phyloP scores from a whole-genome alignment of 768 basidiomycete species.

The Neoboletus subvelutipes region DNA sequence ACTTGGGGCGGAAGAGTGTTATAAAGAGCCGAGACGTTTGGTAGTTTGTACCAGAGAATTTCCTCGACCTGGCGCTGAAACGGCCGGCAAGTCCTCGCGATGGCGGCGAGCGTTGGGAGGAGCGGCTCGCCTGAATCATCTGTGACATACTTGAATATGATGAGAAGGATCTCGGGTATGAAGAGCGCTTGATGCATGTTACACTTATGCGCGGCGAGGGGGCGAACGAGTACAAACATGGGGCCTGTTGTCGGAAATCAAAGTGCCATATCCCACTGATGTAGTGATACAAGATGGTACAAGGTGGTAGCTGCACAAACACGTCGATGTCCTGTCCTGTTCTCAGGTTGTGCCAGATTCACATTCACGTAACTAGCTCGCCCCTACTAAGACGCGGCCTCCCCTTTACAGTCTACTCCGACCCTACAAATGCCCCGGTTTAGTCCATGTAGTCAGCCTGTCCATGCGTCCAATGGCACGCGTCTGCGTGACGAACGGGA shows the following conservation, averaged over 20 bases:
- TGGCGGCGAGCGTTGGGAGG: conserved; percentile 19
- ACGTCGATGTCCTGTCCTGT: too few species aligned
- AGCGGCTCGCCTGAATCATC: conserved; percentile 16
- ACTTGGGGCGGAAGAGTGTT: conserved; percentile 20
- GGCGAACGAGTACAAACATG: conserved; percentile 9
- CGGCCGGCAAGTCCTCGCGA: conserved; percentile 28
- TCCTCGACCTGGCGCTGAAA: conserved; percentile 22
- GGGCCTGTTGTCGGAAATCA: not conserved
- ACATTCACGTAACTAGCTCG: not conserved
- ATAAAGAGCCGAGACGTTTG: conserved; percentile 11
- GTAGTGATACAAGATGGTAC: not conserved
- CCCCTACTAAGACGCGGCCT: too few species aligned
- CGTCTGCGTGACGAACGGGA: not conserved
- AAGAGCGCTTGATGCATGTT: conserved; percentile 17
- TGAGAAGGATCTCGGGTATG: conserved; percentile 24
- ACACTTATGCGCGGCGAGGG: conserved; percentile 1
- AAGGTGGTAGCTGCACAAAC: not conserved
- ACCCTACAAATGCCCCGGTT: too few species aligned
- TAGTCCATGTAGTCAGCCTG: too few species aligned
- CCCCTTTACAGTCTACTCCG: too few species aligned
- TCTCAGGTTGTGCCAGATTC: too few species aligned
- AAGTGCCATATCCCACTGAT: not conserved
- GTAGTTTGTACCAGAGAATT: conserved; percentile 24
- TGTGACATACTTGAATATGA: conserved; percentile 20
- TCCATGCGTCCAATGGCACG: not conserved